Conservation (phyloP, 2,329 filamentous ascomycete genomes). For the Penicillium capsulatum region DNA sequence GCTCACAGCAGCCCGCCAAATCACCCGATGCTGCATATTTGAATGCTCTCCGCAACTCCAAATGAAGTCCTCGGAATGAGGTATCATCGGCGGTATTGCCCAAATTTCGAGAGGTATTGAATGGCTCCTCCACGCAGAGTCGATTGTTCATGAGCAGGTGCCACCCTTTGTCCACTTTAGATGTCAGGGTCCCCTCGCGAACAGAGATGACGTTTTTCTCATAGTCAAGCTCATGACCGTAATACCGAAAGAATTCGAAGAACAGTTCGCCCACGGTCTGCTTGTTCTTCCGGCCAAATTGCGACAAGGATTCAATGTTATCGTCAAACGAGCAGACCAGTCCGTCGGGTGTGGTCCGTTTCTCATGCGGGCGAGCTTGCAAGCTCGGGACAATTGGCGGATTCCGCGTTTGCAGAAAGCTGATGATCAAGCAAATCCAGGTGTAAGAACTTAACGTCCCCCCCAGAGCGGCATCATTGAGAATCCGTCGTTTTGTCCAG, state of each 20-base stretch:
- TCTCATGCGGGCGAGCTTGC: conserved; percentile 66
- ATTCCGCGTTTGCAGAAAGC: conserved; percentile 83
- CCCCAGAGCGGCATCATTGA: conserved; percentile 96
- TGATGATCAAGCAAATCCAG: conserved; percentile 98
- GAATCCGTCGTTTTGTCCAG: conserved; percentile 87
- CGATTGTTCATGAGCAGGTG: conserved; percentile 73
- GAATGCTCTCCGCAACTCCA: conserved; percentile 85
- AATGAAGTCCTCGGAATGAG: conserved; percentile 84
- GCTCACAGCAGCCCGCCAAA: conserved; percentile 77
- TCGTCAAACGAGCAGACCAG: conserved; percentile 77
- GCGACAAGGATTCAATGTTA: conserved; percentile 68
- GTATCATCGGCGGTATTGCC: conserved; percentile 96
- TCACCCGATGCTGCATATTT: conserved; percentile 73
- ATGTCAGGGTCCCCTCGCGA: conserved; percentile 70
- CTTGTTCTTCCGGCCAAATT: conserved; percentile 73
- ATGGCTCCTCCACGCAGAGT: conserved; percentile 93
- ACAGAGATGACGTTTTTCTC: conserved; percentile 80
- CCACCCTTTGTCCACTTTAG: conserved; percentile 86
- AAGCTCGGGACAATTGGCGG: conserved; percentile 81
- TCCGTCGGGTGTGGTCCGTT: conserved; percentile 59
- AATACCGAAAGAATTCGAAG: conserved; percentile 93
- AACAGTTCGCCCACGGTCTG: conserved; percentile 80
- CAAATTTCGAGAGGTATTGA: conserved; percentile 82
- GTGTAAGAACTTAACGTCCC: conserved; percentile 97
- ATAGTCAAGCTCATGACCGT: conserved; percentile 89